Conservation (phyloP, 768 basidiomycete genomes). For the Leccinum disarticulatum region DNA sequence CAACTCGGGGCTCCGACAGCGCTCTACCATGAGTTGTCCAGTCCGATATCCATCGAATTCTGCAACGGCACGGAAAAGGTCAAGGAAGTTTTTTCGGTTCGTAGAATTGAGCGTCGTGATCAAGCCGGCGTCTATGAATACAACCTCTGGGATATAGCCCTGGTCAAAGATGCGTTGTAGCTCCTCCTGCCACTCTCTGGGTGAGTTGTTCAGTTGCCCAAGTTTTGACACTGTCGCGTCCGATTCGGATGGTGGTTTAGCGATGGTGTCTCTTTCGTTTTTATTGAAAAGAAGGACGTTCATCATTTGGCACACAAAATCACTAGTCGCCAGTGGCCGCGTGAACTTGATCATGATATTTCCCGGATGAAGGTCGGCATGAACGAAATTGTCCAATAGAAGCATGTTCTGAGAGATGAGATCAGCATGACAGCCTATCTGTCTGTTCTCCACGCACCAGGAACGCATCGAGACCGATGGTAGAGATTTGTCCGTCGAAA, state of each 20-base stretch:
- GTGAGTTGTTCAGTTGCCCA: slow-evolving; percentile 54
- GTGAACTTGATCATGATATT: slow-evolving; percentile 99
- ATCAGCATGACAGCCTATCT: slow-evolving; percentile 3
- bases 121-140: slow-evolving; percentile 96
- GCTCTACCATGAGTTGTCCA: slow-evolving; percentile 94
- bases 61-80: slow-evolving; percentile 93
- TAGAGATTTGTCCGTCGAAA: slow-evolving; percentile 86
- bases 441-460: slow-evolving; percentile 52
- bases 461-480: slow-evolving; percentile 92
- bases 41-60: slow-evolving; percentile 96
- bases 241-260: slow-evolving; percentile 42
- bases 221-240: slow-evolving; percentile 72
- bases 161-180: slow-evolving; percentile 57
- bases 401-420: slow-evolving; percentile 80
- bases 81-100: slow-evolving; percentile 93
- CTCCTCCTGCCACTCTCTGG: slow-evolving; percentile 67
- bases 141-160: slow-evolving; percentile 91
- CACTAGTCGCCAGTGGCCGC: slow-evolving; percentile 71
- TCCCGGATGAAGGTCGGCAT: slow-evolving; percentile 87
- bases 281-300: slow-evolving; percentile 47
- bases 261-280: slow-evolving; percentile 21
- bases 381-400: slow-evolving; percentile 95
- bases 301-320: slow-evolving; percentile 62
- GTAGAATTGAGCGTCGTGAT: slow-evolving; percentile 79
- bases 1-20: slow-evolving; percentile 87